Conservation (phyloP, 768 basidiomycete species). For the Tricholoma hemisulphureum region DNA sequence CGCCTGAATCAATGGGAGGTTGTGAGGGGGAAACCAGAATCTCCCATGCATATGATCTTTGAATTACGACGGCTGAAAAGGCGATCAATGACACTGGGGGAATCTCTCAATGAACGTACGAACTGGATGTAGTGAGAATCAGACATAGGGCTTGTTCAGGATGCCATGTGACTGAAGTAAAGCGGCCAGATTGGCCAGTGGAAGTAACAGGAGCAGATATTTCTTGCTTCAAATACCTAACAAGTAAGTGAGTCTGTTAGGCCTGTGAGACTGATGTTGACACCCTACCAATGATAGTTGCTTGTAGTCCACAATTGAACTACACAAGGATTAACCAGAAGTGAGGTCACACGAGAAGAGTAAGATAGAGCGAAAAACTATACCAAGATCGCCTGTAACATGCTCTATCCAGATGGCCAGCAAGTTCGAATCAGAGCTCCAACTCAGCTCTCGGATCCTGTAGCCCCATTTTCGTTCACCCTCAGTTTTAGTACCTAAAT, state of each 20-base stretch:
- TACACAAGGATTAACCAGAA: slow-evolving; percentile 21
- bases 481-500: slow-evolving; percentile 32
- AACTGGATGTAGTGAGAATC: slow-evolving; percentile 66
- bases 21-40: slow-evolving; percentile 58
- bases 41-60: slow-evolving; percentile 74
- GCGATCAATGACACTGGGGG: background rate
- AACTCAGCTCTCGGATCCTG: slow-evolving; percentile 70
- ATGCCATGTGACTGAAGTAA: slow-evolving; percentile 83
- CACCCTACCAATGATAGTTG: slow-evolving; percentile 86
- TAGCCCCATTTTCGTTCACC: slow-evolving; percentile 56
- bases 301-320: slow-evolving; percentile 94
- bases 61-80: slow-evolving; percentile 50
- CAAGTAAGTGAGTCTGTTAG: background rate
- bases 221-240: slow-evolving; percentile 93
- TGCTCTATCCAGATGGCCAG: slow-evolving; percentile 83
- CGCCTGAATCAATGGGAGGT: slow-evolving; percentile 75
- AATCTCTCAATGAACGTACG: background rate
- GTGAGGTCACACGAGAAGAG: slow-evolving; percentile 5
- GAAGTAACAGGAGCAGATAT: slow-evolving; percentile 46
- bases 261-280: background rate
- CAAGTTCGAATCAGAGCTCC: slow-evolving; percentile 88
- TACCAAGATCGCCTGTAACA: slow-evolving; percentile 68
- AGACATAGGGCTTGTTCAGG: slow-evolving; percentile 72
- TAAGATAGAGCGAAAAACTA: slow-evolving; percentile 22
- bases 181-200: slow-evolving; percentile 42